phyloP scores from a whole-genome alignment of 345 rosid species.

The Viola odorata region DNA sequence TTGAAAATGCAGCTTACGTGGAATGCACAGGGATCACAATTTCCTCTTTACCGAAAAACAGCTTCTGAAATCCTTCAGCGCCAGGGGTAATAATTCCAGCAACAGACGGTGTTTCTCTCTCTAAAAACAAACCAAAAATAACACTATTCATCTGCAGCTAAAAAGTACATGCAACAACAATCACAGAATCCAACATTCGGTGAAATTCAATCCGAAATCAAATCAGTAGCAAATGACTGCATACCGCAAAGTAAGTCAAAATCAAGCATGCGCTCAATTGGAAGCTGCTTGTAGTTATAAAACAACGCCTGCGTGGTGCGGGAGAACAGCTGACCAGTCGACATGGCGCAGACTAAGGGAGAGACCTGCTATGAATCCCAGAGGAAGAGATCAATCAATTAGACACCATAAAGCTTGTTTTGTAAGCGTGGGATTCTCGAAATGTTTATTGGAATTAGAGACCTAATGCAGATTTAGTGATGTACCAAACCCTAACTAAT shows the following conservation, averaged over 20 bases:
- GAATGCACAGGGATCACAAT: conserved; percentile 96
- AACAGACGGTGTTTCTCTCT: conserved; percentile 93
- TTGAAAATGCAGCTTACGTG: conserved; percentile 36
- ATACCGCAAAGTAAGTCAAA: conserved; percentile 95
- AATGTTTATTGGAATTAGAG: no score
- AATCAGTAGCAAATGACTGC: conserved; percentile 7
- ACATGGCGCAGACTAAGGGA: conserved; percentile 46
- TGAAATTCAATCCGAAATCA: neutral
- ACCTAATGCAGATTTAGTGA: no score
- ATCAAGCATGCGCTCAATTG: conserved; percentile 98
- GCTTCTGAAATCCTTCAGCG: conserved; percentile 93
- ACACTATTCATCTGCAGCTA: neutral
- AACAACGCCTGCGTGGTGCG: conserved; percentile 79
- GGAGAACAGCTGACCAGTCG: conserved; percentile 92
- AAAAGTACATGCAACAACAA: neutral
- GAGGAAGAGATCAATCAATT: conserved; percentile 7
- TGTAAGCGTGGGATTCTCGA: no score
- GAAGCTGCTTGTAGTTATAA: conserved; percentile 94
- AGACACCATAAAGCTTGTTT: neutral
- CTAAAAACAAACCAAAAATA: conserved; percentile 25
- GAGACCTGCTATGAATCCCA: conserved; percentile 34
- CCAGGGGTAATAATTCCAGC: conserved; percentile 96
- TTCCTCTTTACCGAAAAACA: conserved; percentile 96
- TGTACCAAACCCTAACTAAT: no score
- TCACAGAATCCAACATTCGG: neutral